Base-by-base conservation (phyloP, 306 rosid genomes). In the Lagenaria siceraria region DNA sequence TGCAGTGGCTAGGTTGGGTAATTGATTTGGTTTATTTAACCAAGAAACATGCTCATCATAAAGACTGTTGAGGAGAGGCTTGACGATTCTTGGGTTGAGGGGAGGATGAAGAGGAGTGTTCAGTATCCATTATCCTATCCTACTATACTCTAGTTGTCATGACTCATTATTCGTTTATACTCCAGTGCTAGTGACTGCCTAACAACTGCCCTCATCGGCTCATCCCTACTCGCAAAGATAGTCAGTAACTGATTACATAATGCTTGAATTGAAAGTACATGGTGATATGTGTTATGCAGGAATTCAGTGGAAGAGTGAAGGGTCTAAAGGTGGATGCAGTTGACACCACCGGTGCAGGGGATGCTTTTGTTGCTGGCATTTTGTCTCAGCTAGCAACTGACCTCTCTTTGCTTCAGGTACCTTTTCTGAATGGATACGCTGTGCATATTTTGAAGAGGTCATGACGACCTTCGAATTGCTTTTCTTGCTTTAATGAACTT, bases 281-380 rank as follows among this genome's bases (percentile, higher is more conserved):
- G 40, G 38, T 65, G 78, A 52, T 54, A 19, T 60, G 58, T 83
- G 42, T 78, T 74, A n/a, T 84, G 82, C 93, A 92, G 98, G 91
- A 88, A 31, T 95, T 92, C 81, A 85, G 82, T 77, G 98, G 98
- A 24, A 92, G 91, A 86, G 97, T 88, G 43, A 71, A 80, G 78
- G 98, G 97, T 77, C 53, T 89, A 75, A 89, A 88, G 90, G 98
- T 88, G 82, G 93, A 92, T 60, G 90, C 97, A 15, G 90, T 95
- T 78, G 97, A 95, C 87, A 87, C 97, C 31, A 95, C 98, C 54
- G 98, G 97, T 76, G 98, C 98, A 55, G 98, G 98, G 77, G 98
- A 95, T 78, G 96, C 97, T n/a, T 95, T 95, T 90, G 97, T 95
- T 68, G 98, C 98, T 22, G 97, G 97, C 84, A 80, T 89, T 71